Evolutionary conservation across 345 rosid species (phyloP).

Genomic region (Reutealis trisperma): DNA sequence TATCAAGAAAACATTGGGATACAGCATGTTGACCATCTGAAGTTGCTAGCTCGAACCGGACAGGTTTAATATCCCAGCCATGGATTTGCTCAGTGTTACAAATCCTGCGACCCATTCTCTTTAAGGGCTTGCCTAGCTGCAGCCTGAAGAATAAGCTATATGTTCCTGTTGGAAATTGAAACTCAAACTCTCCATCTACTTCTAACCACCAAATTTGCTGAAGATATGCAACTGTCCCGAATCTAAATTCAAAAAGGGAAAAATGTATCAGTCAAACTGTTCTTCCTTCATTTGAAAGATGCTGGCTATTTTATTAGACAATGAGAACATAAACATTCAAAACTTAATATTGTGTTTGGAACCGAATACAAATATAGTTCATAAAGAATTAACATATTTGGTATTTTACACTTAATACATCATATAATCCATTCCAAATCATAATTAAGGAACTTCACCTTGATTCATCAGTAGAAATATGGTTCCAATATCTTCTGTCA

Average conservation of each 20-base stretch:
- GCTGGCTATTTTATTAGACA: no score
- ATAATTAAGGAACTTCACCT: constrained; percentile 35
- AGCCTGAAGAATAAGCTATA: constrained; percentile 31
- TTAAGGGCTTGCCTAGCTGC: constrained; percentile 21
- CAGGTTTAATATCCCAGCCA: constrained; percentile 32
- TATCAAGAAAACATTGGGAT: constrained; percentile 12
- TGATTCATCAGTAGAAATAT: constrained; percentile 55
- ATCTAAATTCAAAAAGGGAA: constrained; percentile 6
- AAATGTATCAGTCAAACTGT: background rate
- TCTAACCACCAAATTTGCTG: constrained; percentile 32
- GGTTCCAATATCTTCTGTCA: constrained; percentile 78
- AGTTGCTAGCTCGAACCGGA: constrained; percentile 19
- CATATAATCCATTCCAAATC: no score
- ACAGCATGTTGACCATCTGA: constrained; percentile 18
- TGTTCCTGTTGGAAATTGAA: constrained; percentile 23
- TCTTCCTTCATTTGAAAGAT: background rate
- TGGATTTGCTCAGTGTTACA: constrained; percentile 17
- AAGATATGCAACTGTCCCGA: constrained; percentile 26
- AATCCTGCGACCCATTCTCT: constrained; percentile 24
- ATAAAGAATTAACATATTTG: no score
- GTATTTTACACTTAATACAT: no score
- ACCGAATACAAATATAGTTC: no score
- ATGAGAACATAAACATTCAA: no score
- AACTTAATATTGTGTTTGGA: no score
- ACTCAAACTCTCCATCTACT: constrained; percentile 26